Evolutionary conservation across 768 basidiomycete species (phyloP), one percentile per base, ranked within the genome.

Genomic region (Phaffia tasmanica): DNA sequence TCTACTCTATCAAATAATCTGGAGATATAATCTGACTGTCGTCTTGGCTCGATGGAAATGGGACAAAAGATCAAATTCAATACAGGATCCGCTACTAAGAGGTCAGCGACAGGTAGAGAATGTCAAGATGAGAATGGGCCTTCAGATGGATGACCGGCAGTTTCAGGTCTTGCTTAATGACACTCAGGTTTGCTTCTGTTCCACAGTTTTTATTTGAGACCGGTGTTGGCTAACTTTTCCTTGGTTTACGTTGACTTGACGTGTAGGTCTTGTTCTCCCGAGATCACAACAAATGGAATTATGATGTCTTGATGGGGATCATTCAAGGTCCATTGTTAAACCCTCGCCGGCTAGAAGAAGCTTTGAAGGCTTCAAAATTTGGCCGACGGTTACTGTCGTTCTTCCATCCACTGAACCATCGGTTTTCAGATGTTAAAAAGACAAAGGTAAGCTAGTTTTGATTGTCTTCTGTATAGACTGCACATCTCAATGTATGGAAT

Each of bases 81-180:
- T 87, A 1, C 89, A 93, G 73, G 94, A 97, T 72, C 82, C 88
- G 1, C 82, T 93, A 42, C 83, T 88, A 35, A 82, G 91, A 56
- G 88, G 88, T 16, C 93, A 95, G 76, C 81, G 88, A 68, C 89
- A 91, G 71, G 86, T 93, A 1, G 90, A 95, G 72, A 88, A 91
- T 72, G 85, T 83, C 29, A 92, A 89, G 76, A 80, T 95, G 63
- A 89, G 91, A 74, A 82, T 87, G 73, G 87, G 86, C 68, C 84
- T 95, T 82, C 88, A 90, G 77, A 89, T 98, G 84, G 95, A 99
- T 74, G 95, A 98, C 75, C 86, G 82, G 74, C 83, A 86, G 4
- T 99, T 98, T 77, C 89, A 93, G 73, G 80, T 85, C 4, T 82
- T 81, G 50, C 79, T 99, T 59, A 80, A 92, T 25, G 91, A 95